phyloP scores from a whole-genome alignment of 2,329 filamentous ascomycete species.

The Fusarium concolor region DNA sequence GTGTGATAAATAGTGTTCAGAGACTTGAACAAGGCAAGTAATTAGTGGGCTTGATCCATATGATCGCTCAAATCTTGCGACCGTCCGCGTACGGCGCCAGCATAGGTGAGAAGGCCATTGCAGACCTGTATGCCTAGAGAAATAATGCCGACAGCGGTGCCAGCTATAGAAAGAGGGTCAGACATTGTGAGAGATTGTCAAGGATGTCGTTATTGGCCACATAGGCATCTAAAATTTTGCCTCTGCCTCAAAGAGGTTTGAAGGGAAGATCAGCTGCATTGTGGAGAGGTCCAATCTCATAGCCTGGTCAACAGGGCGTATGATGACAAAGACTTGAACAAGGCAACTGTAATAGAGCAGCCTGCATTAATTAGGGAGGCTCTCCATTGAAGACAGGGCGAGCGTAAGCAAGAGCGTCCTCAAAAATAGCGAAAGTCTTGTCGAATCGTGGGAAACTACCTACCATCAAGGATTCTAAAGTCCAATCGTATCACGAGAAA shows the following conservation, averaged over 20 bases:
- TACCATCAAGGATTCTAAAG: background rate
- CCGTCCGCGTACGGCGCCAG: background rate
- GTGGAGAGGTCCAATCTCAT: background rate
- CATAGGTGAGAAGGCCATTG: constrained; percentile 1
- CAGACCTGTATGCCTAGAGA: constrained; percentile 16
- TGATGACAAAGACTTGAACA: no score
- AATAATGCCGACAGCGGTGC: constrained; percentile 6
- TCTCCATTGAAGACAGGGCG: background rate
- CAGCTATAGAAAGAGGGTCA: constrained; percentile 2
- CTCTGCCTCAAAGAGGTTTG: background rate
- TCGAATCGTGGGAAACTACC: background rate
- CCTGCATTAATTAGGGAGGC: background rate
- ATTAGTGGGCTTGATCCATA: background rate
- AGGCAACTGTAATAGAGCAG: background rate
- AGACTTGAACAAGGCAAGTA: constrained; percentile 9
- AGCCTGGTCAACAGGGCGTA: background rate
- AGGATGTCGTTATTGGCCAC: background rate
- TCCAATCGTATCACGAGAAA: background rate
- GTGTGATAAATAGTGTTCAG: no score
- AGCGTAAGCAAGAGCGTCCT: background rate
- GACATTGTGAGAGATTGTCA: background rate
- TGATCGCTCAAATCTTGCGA: background rate
- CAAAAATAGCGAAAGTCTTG: background rate
- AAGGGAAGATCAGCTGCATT: background rate
- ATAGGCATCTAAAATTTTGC: background rate